Base-by-base conservation (phyloP, 2,329 filamentous ascomycete genomes). In the Cryphonectria parasitica region DNA sequence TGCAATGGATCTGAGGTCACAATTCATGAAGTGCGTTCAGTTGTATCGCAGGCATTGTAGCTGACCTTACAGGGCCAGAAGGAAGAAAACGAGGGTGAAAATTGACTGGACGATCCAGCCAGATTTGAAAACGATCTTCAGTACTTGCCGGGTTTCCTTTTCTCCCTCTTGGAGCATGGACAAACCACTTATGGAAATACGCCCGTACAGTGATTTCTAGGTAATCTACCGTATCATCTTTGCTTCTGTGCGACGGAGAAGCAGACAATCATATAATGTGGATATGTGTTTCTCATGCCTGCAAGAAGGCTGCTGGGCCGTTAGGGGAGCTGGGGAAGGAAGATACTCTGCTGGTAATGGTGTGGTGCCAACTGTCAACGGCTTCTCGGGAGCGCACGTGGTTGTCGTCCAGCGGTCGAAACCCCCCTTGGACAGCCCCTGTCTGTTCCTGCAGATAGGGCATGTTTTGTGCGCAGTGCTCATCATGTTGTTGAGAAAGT, bases 331-430 rank as follows among this genome's bases (percentile, higher is more conserved):
- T 13, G 54, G 25, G 54, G 28, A 58, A 31, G 54, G 54, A 58
- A 15, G 31, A 58, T 58, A 10, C 13, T 58, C 54, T 19, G 54
- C 54, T 28, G 54, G 54, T 22, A 19, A 28, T 34, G 54, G 54
- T 58, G 54, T 31, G 54, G 25, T 58, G 54, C 28, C 54, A 58
- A 19, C 28, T 19, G 28, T 58, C 54, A 31, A 58, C 28, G 28
- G n/a, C n/a, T n/a, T 58, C 54, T 58, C 54, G 45, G 45, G 45
- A 49, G 45, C 45, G 54, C 54, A 58, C 54, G 54, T 58, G 54
- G 54, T 28, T 13, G 17, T 31, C 54, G 28, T 31, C 54, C 25
- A 19, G 54, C 28, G 54, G 54, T 31, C 28, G 4, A 34, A 34
- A 31, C 25, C 15, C 15, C 54, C 15, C 25, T n/a, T 34, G 34